These are phyloP conservation scores for Candida vartiovaarae DNA, from an alignment of 805 yeast species.

Conservation along the genomic window DNA sequence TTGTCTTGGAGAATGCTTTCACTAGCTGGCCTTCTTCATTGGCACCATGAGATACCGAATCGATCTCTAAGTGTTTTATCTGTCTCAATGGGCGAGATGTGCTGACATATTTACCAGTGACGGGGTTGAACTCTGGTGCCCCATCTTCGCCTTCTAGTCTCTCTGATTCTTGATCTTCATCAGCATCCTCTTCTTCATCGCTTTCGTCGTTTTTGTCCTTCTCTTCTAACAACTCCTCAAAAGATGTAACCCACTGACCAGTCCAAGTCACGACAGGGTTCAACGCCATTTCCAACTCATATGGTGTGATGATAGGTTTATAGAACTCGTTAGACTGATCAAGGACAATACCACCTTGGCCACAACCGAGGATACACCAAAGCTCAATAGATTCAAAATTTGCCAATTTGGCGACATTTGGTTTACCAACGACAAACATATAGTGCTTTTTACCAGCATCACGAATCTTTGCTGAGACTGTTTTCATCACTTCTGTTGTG, in stretches of 20 bases:
- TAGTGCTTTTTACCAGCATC: slow-evolving; percentile 86
- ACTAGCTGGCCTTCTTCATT: slow-evolving; percentile 30
- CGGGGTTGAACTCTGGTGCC: slow-evolving; percentile 83
- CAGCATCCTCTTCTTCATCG: slow-evolving; percentile 17
- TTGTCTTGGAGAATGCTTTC: slow-evolving; percentile 46
- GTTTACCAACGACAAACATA: slow-evolving; percentile 94
- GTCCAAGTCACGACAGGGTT: slow-evolving; percentile 78
- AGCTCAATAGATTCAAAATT: slow-evolving; percentile 91
- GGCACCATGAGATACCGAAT: slow-evolving; percentile 24
- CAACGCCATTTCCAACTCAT: slow-evolving; percentile 78
- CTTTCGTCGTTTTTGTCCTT: slow-evolving; percentile 28
- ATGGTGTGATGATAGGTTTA: slow-evolving; percentile 91
- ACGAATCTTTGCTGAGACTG: slow-evolving; percentile 52
- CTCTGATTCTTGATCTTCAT: slow-evolving; percentile 20
- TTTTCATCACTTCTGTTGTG: slow-evolving; percentile 59
- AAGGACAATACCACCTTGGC: slow-evolving; percentile 84
- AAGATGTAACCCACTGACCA: slow-evolving; percentile 87
- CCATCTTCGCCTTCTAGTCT: slow-evolving; percentile 36
- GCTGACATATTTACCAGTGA: slow-evolving; percentile 68
- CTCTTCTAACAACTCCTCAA: slow-evolving; percentile 43
- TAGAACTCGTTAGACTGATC: slow-evolving; percentile 75
- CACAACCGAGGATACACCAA: slow-evolving; percentile 94
- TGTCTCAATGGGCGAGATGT: slow-evolving; percentile 73
- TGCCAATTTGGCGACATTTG: slow-evolving; percentile 94
- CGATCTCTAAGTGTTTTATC: slow-evolving; percentile 56